Base-by-base conservation (phyloP, 257 asterid species). In the Solanum rostratum region DNA sequence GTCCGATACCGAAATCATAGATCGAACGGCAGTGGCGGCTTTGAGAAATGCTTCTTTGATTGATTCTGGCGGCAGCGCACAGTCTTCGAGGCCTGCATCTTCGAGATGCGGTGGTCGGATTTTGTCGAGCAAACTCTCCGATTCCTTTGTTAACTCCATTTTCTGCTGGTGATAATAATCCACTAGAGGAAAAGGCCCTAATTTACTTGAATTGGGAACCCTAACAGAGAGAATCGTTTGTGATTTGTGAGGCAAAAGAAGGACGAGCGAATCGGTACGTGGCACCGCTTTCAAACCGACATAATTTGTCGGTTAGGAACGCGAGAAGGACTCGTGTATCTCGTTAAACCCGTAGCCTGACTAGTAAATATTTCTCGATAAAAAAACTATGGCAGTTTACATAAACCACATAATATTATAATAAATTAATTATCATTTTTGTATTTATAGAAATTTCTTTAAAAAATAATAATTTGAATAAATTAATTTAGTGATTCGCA, bases 61-160 rank as follows among this genome's bases (percentile, higher is more conserved):
- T 85, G 95, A 90, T 30, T 93, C 98, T 79, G 97, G 95, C 85
- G 98, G 97, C 83, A 93, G 90, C 11, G 97, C 98, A 76, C 98
- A 96, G 88, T 95, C 97, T 87, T 96, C 98, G 57, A 95, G 96
- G 79, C 99, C 99, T 33, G 98, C 99, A 86, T 96, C 99, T 80
- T 93, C 99, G 57, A 92, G 92, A 18, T 88, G 88, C 52, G 98
- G 98, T 69, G 99, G 97, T 85, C 81, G 84, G 87, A 93, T 89
- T 78, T 88, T 83, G 50, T 80, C 93, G 9, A 94, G 59, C 12
- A 91, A 85, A 29, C 93, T 87, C 84, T 87, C 84, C 3, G 91
- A 87, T 85, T 88, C 92, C 12, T 84, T 50, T 2, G 91, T 63
- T 19, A 89, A 85, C 24, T 94, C 97, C 98, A 94, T 93, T 24